A percentile compares a stretch with the other conserved stretches of the same genome.
phyloP scores from a whole-genome alignment of 441 rosid species.

The Manihot esculenta region DNA sequence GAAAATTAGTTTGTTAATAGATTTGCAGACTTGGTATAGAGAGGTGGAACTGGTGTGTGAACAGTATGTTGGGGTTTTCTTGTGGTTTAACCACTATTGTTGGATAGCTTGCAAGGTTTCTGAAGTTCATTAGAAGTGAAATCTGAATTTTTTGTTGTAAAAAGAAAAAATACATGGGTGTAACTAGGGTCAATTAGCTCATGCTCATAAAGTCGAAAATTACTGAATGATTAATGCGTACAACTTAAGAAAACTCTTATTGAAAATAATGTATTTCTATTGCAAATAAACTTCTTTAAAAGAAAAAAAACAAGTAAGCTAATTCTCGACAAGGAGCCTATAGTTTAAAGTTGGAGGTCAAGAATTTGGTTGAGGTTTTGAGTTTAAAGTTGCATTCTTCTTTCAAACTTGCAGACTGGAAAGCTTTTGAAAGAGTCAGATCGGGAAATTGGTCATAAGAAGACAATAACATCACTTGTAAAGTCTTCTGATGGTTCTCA shows the following conservation, averaged over 20 bases:
- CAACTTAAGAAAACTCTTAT: background rate
- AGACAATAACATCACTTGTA: constrained; percentile 68
- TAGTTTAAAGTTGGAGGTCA: too few relatives aligned
- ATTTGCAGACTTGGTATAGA: background rate
- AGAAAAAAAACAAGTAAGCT: background rate
- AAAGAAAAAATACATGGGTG: background rate
- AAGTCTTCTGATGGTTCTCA: constrained; percentile 80
- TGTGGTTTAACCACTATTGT: background rate
- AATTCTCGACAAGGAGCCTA: background rate
- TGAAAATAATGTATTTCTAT: background rate
- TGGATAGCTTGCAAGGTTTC: background rate
- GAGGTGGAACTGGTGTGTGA: background rate
- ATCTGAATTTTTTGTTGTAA: background rate
- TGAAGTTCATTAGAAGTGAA: background rate
- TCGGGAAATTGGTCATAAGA: constrained; percentile 73
- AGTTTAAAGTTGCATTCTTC: constrained; percentile 9
- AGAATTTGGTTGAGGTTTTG: background rate
- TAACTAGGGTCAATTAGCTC: too few relatives aligned
- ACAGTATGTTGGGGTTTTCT: background rate
- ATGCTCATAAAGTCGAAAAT: too few relatives aligned
- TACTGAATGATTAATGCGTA: background rate
- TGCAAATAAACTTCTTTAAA: background rate
- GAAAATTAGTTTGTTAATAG: background rate
- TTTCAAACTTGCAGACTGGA: constrained; percentile 59
- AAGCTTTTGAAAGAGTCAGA: constrained; percentile 65